Base-by-base conservation (phyloP, 2,329 filamentous ascomycete species). In the Trichoderma pleuroti region DNA sequence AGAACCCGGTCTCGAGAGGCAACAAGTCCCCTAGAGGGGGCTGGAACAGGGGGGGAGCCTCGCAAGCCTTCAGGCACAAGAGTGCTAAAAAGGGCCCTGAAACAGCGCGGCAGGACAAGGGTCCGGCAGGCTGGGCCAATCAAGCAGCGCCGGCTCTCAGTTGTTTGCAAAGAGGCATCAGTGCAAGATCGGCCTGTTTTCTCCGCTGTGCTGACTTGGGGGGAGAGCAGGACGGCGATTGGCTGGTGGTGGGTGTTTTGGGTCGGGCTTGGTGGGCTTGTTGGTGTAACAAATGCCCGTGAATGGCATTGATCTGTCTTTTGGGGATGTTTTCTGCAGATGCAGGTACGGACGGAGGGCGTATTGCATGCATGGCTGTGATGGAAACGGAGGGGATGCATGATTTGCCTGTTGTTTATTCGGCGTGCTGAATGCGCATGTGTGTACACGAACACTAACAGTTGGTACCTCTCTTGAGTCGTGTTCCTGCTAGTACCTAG, bases 81-180 rank as follows among this genome's bases (percentile, higher is more conserved):
- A 24, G 12, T 62, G 59, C 59, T 62, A 62, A 42, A 62, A 62
- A 42, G 46, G 34, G 59, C 59, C 59, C 59, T 62, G 59, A 62
- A 62, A 62, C 59, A 62, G 21, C 21, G 59, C 59, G 34, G 34
- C 59, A 52, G 42, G 36, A 62, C 59, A 26, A 28, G 59, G 34
- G 34, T 42, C 8, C 14, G 5, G 21, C 46, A 24, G 24, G 46
- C 46, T 14, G 21, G 24, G 34, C 59, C 34, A 62, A 62, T 62
- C 59, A 62, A 0, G 32, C 32, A 6, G 32, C 18, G 30, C 57
- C n/a, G 18, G 57, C 57, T 24, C 32, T 60, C 34, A 39, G 59
- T 28, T 42, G 32, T 42, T 62, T 62, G 59, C 59, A 62, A n/a
- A n/a, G 34, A 26, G n/a, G 34, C n/a, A 16, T 28, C 34, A 39